phyloP scores from a whole-genome alignment of 164 flowering plant species.

The Aristolochia californica region DNA sequence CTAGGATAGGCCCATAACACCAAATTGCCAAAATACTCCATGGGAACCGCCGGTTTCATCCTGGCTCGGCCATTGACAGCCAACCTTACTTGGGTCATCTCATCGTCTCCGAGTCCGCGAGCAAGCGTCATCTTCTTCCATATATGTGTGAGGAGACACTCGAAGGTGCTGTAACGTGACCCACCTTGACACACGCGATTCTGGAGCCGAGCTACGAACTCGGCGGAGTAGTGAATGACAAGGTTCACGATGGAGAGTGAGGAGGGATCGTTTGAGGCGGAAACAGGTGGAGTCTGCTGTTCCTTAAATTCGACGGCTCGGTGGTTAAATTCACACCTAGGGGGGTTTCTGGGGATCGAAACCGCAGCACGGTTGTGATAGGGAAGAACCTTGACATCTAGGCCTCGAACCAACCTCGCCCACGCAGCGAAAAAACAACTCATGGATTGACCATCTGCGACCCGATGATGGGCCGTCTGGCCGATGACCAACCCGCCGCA shows the following conservation, averaged over 20 bases:
- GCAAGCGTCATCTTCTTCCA: constrained; percentile 9
- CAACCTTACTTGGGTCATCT: constrained; percentile 5
- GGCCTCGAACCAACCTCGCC: constrained; percentile 2
- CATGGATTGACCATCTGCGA: constrained; percentile 12
- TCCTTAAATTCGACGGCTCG: constrained; percentile 5
- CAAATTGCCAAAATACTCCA: constrained; percentile 13
- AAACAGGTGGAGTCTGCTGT: neutral
- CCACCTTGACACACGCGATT: neutral
- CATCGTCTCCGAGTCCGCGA: constrained; percentile 1
- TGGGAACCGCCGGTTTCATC: constrained; percentile 6
- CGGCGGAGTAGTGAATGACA: constrained; percentile 12
- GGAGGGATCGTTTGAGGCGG: neutral
- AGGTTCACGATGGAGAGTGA: neutral
- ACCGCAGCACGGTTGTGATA: constrained; percentile 4
- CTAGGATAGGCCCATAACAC: constrained; percentile 12
- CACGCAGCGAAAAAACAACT: constrained; percentile 8
- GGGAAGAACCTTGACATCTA: constrained; percentile 1
- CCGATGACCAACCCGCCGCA: constrained; percentile 13
- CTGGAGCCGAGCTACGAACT: constrained; percentile 13
- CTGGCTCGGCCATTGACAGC: constrained; percentile 9
- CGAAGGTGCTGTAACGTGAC: constrained; percentile 6
- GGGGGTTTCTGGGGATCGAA: constrained; percentile 7
- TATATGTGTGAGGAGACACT: constrained; percentile 9
- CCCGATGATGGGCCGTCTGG: constrained; percentile 4
- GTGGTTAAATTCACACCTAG: constrained; percentile 3